Evolutionary conservation across 345 rosid genomes (phyloP).

Genomic region (Arabidopsis arenosa): DNA sequence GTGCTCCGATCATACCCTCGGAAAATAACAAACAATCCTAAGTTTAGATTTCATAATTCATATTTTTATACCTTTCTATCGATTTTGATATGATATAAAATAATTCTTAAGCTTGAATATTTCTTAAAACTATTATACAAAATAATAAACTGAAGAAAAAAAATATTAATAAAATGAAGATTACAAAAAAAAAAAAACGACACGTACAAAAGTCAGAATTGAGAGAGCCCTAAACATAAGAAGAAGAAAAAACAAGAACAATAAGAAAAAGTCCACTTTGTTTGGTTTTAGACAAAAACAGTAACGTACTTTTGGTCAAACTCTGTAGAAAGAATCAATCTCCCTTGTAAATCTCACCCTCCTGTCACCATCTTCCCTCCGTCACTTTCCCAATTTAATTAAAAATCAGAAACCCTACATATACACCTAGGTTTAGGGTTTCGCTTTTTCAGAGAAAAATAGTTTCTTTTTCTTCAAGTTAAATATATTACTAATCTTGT

Average conservation of each 20-base stretch:
- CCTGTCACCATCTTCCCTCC: conserved; percentile 35
- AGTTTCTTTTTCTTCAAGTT: background rate
- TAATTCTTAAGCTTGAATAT: too few relatives aligned
- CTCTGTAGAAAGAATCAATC: conserved; percentile 40
- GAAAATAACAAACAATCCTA: too few relatives aligned
- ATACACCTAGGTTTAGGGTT: conserved; percentile 47
- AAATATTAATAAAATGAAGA: background rate
- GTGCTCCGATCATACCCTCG: too few relatives aligned
- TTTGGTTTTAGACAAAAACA: conserved; percentile 45
- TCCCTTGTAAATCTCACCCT: conserved; percentile 35
- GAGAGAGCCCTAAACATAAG: conserved; percentile 23
- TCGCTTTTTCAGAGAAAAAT: conserved; percentile 31
- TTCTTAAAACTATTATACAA: background rate
- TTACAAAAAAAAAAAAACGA: conserved; percentile 17
- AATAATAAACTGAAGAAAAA: background rate
- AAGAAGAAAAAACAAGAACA: background rate
- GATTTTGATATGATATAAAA: background rate
- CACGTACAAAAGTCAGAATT: conserved; percentile 36
- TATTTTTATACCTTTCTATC: background rate
- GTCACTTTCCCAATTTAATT: conserved; percentile 36
- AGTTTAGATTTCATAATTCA: too few relatives aligned
- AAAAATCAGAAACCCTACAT: conserved; percentile 38
- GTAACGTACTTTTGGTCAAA: conserved; percentile 49
- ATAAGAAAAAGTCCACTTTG: conserved; percentile 41
- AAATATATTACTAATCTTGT: conserved; percentile 10